phyloP scores from a whole-genome alignment of 768 basidiomycete genomes.

The Boletus speciosus region DNA sequence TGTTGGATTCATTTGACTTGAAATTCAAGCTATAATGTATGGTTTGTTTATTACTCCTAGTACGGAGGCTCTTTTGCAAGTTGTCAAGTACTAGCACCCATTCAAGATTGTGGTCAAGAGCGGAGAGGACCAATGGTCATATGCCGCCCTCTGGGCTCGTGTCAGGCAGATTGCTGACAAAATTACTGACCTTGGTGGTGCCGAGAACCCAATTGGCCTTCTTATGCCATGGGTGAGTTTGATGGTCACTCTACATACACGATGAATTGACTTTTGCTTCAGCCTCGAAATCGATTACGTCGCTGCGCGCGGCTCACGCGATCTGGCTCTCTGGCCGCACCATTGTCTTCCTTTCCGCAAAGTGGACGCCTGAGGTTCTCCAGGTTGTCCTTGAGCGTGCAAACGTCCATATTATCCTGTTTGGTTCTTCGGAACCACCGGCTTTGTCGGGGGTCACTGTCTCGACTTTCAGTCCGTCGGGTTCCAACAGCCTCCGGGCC shows the following conservation, averaged over 20 bases:
- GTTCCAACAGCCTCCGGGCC: slow-evolving; percentile 4
- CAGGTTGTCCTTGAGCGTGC: slow-evolving; percentile 22
- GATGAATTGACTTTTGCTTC: neutral
- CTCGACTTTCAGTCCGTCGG: slow-evolving; percentile 16
- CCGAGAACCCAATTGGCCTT: slow-evolving; percentile 24
- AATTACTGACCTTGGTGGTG: slow-evolving; percentile 14
- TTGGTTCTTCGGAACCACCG: slow-evolving; percentile 16
- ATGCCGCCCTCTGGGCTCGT: slow-evolving; percentile 32
- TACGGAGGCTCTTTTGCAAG: slow-evolving; percentile 30
- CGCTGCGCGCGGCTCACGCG: slow-evolving; percentile 25
- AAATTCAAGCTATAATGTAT: slow-evolving; percentile 9
- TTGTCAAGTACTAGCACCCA: slow-evolving; percentile 25
- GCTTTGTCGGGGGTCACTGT: slow-evolving; percentile 10
- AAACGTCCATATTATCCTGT: slow-evolving; percentile 21
- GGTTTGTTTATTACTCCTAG: slow-evolving; percentile 18
- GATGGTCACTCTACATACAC: neutral
- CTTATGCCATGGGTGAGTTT: slow-evolving; percentile 20
- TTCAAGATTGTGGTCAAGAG: slow-evolving; percentile 19
- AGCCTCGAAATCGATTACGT: slow-evolving; percentile 31
- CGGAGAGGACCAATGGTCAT: slow-evolving; percentile 25
- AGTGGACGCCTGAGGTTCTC: slow-evolving; percentile 29
- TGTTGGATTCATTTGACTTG: slow-evolving; percentile 3
- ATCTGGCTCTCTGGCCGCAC: slow-evolving; percentile 28
- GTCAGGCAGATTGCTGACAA: slow-evolving; percentile 25
- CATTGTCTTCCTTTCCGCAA: slow-evolving; percentile 29